phyloP scores from a whole-genome alignment of 2,329 filamentous ascomycete species.

The Penicillium sp. region DNA sequence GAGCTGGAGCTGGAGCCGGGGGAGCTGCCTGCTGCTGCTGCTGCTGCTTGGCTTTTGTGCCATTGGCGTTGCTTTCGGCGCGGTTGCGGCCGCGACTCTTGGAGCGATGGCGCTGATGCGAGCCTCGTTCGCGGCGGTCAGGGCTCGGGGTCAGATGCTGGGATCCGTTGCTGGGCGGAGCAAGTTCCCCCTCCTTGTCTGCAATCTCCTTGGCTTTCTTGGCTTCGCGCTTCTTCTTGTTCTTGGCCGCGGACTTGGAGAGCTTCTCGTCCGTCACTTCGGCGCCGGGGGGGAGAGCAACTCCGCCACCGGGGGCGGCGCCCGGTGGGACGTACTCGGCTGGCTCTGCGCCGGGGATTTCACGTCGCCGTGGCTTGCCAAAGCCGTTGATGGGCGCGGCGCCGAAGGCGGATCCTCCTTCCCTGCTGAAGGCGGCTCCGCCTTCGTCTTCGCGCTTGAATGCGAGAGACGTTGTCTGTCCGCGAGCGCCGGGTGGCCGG shows the following conservation, averaged over 20 bases:
- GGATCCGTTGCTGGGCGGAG: conserved; percentile 50
- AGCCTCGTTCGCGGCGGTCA: conserved; percentile 25
- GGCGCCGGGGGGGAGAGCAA: conserved; percentile 62
- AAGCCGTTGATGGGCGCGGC: conserved; percentile 68
- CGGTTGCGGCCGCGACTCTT: conserved; percentile 16
- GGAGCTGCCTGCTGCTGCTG: conserved; percentile 23
- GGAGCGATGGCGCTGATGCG: conserved; percentile 3
- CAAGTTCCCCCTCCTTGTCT: conserved; percentile 61
- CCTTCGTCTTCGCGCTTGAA: conserved; percentile 98
- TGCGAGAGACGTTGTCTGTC: conserved; percentile 79
- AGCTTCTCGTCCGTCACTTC: conserved; percentile 64
- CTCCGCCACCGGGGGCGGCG: conserved; percentile 63
- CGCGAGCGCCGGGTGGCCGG: conserved; percentile 87
- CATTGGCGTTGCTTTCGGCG: conserved; percentile 16
- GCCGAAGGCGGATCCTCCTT: conserved; percentile 62
- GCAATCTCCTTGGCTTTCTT: conserved; percentile 86
- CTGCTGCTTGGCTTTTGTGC: conserved; percentile 20
- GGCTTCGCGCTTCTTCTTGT: conserved; percentile 95
- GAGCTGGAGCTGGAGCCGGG: conserved; percentile 11
- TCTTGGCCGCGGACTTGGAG: conserved; percentile 84
- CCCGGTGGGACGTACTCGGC: conserved; percentile 62
- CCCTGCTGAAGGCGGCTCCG: conserved; percentile 80
- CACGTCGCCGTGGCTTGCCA: conserved; percentile 66
- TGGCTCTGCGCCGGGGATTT: conserved; percentile 82
- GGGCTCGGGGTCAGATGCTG: conserved; percentile 13